These are phyloP conservation scores for Evernia prunastri DNA, from an alignment of 495 filamentous ascomycete species.

Conservation along the genomic window DNA sequence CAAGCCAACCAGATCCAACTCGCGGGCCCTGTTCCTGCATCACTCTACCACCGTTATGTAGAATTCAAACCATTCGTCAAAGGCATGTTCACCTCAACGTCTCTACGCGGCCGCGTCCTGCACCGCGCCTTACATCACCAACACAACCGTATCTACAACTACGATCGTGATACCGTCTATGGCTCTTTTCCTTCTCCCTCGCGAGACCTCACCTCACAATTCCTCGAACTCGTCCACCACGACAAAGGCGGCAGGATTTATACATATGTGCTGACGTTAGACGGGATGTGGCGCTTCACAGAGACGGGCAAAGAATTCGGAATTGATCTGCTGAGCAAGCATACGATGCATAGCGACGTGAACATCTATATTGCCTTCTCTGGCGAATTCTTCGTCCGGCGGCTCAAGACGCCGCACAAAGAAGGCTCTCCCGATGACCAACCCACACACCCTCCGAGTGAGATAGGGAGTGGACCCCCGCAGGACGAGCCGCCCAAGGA, in stretches of 20 bases:
- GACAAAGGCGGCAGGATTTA: constrained; percentile 80
- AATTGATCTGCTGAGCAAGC: constrained; percentile 84
- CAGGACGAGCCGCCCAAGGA: constrained; percentile 43
- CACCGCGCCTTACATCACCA: constrained; percentile 85
- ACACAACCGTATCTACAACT: constrained; percentile 83
- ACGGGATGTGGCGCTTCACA: constrained; percentile 79
- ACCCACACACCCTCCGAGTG: constrained; percentile 32
- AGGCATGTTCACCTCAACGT: constrained; percentile 73
- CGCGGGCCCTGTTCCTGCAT: constrained; percentile 67
- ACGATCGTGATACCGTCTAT: constrained; percentile 62
- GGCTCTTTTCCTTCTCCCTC: constrained; percentile 53
- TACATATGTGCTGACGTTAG: constrained; percentile 86
- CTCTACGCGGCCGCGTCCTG: constrained; percentile 68
- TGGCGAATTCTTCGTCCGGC: constrained; percentile 87
- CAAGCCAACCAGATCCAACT: constrained; percentile 92
- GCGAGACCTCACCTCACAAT: constrained; percentile 61
- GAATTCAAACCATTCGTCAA: constrained; percentile 89
- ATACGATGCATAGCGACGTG: constrained; percentile 92
- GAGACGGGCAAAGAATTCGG: constrained; percentile 93
- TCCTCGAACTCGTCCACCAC: constrained; percentile 79
- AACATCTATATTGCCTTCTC: constrained; percentile 83
- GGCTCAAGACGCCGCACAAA: constrained; percentile 43
- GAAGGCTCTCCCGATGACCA: constrained; percentile 26
- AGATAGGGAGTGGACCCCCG: constrained; percentile 34
- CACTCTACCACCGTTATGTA: constrained; percentile 83